Base-by-base conservation (phyloP, 306 rosid species). In the Delonix regia region DNA sequence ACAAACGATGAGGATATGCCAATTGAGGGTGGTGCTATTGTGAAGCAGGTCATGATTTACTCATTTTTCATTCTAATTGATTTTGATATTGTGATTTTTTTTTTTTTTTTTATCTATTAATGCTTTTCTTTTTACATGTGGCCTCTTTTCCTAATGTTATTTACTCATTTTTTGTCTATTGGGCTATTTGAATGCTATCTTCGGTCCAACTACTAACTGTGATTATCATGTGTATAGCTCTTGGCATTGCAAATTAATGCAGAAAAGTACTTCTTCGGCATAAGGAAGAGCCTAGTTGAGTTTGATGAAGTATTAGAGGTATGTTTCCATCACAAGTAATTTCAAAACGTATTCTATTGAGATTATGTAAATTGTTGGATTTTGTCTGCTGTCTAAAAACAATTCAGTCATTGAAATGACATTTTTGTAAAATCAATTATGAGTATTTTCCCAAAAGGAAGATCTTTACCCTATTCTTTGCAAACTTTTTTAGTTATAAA, bases 251-350 rank as follows among this genome's bases (percentile, higher is more conserved):
- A 94, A 89, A 87, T 90, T 83, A 94, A 90, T 68, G 99, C 97
- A 33, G 99, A 94, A 75, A 94, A 94, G 79, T 92, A 87, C 91
- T 94, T 90, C 91, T 94, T 92, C 36, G 81, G 88, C 61, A 86
- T 92, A 85, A 82, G 99, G 83, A 94, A 94, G 90, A 92, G 84
- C 88, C 83, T 92, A 52, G 99, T 94, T 64, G 99, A 94, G 85
- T 94, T 94, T 82, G 99, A 94, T 83, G 99, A 92, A 89, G 99
- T 94, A 72, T 86, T 92, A 86, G 97, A 94, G 99, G 99, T 94
- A 84, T 82, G 87, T 69, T 69, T 77, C 78, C 12, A 25, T 76
- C 39, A 44, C 24, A 28, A 6, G 60, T 53, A 67, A 22, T 82
- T 39, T 71, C 34, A 45, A 79, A 5, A 42, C 51, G 55, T 13